phyloP scores from a whole-genome alignment of 495 filamentous ascomycete species.

The Penicillium salamii region DNA sequence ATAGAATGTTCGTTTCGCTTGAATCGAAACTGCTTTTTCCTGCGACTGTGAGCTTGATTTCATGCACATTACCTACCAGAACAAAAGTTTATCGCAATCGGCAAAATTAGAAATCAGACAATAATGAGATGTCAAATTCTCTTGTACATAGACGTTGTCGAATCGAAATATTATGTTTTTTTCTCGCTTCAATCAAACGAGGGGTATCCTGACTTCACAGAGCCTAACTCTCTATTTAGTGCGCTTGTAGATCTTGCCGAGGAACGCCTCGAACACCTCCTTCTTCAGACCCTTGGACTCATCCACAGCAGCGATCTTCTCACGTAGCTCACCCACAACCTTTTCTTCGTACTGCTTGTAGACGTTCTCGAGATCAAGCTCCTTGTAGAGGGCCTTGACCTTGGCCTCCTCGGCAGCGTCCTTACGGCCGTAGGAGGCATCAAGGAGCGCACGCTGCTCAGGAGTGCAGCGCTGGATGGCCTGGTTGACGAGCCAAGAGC shows the following conservation, averaged over 20 bases:
- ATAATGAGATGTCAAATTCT: background rate
- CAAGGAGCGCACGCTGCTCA: conserved; percentile 75
- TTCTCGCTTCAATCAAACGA: background rate
- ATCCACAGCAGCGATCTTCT: conserved; percentile 74
- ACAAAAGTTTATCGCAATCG: background rate
- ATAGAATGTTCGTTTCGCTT: background rate
- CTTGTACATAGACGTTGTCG: background rate
- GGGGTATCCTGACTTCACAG: conserved; percentile 16
- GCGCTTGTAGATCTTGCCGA: conserved; percentile 95
- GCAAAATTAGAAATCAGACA: background rate
- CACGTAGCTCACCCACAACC: conserved; percentile 67
- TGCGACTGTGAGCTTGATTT: background rate
- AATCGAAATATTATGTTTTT: background rate
- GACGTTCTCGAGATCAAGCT: conserved; percentile 73
- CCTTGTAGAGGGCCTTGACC: conserved; percentile 84
- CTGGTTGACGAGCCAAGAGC: conserved; percentile 95
- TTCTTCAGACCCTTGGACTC: conserved; percentile 85
- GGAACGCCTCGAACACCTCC: conserved; percentile 83
- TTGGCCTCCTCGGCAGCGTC: conserved; percentile 72
- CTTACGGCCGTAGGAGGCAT: conserved; percentile 88
- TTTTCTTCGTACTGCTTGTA: conserved; percentile 90
- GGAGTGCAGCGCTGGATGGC: conserved; percentile 73
- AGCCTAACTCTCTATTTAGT: conserved; percentile 62
- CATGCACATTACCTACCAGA: background rate
- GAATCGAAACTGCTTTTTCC: too few species aligned